Percentiles rank a stretch among this genome's conserved stretches.
phyloP scores from a whole-genome alignment of 1,284 basidiomycete genomes.

The Ceraceosorus bombacis region DNA sequence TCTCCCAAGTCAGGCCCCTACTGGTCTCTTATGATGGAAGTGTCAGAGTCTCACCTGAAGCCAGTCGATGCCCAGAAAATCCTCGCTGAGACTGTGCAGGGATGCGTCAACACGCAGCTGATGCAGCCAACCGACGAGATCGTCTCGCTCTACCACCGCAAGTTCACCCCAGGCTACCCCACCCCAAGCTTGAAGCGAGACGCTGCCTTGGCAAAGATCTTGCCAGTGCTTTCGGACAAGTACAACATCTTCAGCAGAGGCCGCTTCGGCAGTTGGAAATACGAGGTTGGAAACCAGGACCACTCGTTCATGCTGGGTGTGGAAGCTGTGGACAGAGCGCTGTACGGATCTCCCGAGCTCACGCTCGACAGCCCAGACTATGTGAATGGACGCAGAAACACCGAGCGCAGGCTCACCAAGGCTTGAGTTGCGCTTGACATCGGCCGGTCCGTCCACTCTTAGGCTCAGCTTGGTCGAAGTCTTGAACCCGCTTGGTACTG shows the following conservation, averaged over 20 bases:
- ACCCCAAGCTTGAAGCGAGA: constrained; percentile 53
- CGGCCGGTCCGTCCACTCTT: too few relatives aligned
- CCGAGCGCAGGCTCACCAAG: constrained; percentile 8
- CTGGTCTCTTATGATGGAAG: constrained; percentile 53
- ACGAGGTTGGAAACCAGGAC: constrained; percentile 55
- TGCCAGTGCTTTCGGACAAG: constrained; percentile 51
- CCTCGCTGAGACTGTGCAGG: constrained; percentile 53
- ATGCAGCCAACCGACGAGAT: constrained; percentile 53
- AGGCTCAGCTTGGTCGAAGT: too few relatives aligned
- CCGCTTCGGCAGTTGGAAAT: constrained; percentile 56
- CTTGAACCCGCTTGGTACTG: too few relatives aligned
- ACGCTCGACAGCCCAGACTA: constrained; percentile 52
- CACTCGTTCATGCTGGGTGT: constrained; percentile 55
- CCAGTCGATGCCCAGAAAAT: constrained; percentile 53
- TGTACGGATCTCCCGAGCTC: constrained; percentile 52
- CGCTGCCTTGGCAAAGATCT: constrained; percentile 50
- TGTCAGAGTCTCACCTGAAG: constrained; percentile 54
- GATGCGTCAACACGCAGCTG: constrained; percentile 53
- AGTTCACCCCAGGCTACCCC: constrained; percentile 53
- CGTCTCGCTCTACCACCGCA: constrained; percentile 54
- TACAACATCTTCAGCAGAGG: constrained; percentile 53
- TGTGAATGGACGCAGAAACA: constrained; percentile 16
- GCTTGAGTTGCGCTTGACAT: too few relatives aligned
- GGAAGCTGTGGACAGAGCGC: constrained; percentile 53
- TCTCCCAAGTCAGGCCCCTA: constrained; percentile 52